phyloP scores from a whole-genome alignment of 257 asterid species.

The Solanum microdontum region DNA sequence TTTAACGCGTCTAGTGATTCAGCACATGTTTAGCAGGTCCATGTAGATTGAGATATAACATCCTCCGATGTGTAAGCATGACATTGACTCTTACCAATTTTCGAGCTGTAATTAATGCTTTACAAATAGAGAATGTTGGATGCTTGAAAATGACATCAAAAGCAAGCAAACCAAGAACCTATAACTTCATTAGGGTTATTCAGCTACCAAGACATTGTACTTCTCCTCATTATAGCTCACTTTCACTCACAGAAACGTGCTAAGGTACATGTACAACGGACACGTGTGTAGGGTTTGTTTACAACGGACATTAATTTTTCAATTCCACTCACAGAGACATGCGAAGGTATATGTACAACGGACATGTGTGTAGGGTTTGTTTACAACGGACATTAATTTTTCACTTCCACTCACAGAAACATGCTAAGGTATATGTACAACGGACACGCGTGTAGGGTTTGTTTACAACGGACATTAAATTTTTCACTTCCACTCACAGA shows the following conservation, averaged over 20 bases:
- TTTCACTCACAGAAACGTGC: background rate
- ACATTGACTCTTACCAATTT: background rate
- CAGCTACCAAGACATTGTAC: background rate
- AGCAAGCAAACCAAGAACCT: background rate
- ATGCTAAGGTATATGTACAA: background rate
- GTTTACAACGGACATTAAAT: background rate
- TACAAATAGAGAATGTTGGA: background rate
- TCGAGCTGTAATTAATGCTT: background rate
- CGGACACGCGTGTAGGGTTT: background rate
- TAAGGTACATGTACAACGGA: background rate
- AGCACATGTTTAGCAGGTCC: background rate
- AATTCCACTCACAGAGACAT: background rate
- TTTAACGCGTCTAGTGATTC: background rate
- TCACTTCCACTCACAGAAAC: background rate
- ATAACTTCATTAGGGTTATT: background rate
- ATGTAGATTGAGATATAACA: background rate
- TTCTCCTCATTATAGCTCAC: background rate
- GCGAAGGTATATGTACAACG: background rate
- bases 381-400: background rate
- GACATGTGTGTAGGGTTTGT: background rate
- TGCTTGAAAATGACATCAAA: background rate
- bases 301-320: background rate
- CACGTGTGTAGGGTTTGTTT: background rate
- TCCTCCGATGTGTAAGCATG: background rate
- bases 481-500: background rate